Evolutionary conservation across 768 basidiomycete genomes (phyloP), one percentile per base, ranked within the genome.

Genomic region (Boletus bicolor): DNA sequence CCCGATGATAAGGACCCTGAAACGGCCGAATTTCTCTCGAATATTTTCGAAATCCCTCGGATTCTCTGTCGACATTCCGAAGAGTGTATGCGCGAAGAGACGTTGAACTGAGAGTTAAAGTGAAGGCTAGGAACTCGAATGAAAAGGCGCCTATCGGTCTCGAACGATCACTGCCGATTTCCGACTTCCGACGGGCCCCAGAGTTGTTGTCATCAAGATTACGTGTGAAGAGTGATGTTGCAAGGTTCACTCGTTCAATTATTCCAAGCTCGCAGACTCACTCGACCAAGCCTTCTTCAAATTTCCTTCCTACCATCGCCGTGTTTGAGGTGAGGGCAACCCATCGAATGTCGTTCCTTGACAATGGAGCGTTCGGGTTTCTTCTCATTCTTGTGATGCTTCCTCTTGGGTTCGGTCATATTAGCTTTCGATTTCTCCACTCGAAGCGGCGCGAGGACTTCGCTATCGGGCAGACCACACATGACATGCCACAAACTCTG

Each of bases 331-430:
- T 37, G 7, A 37, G 17, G 1, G 36, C 7, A 37, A 36, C 6
- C 9, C 9, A 32, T 15, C 14, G 5, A 15, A 36, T 14, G 6
- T 28, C 4, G 6, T 28, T 28, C 28, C 28, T 28, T 28, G 5
- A 28, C 14, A 36, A 36, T 15, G 5, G 6, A 15, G 6, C 21
- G 5, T 14, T 43, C 52, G 47, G 38, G n/a, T 26, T 51, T 44
- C 9, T 26, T 45, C 3, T 2, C 21, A 15, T 52, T 68, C 7
- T 63, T 61, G 47, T 70, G 75, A 14, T 54, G 42, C 10, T 55
- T 60, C 55, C 79, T 79, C 54, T 73, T 76, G 0, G 79, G 79
- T 54, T 81, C 81, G 24, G 78, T 73, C 3, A 70, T 51, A 21
- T 7, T 15, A 36, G 81, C 79, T 51, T 73, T 75, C 14, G 65